Evolutionary conservation across 768 basidiomycete species (phyloP), one percentile per base, ranked within the genome.

Genomic region (Tremella fuciformis): DNA sequence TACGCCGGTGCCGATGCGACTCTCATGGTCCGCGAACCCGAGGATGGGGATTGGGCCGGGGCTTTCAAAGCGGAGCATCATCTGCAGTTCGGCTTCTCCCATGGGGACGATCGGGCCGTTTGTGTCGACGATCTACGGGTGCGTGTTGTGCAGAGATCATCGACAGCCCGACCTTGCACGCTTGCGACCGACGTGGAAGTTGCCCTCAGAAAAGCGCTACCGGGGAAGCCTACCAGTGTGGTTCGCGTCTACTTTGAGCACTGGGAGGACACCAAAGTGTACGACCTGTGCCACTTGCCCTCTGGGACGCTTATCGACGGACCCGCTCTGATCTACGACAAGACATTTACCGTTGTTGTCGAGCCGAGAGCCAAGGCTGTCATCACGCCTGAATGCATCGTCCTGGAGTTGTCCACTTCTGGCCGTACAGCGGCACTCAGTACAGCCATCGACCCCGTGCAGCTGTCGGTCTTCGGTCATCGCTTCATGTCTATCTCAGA

Each of bases 91-190:
- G 93, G 93, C 9, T 96, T 97, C 80, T 76, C 93, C 62, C 80
- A 96, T 25, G 88, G 91, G 62, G 85, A 83, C 40, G 29, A 34
- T 11, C 91, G 90, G 80, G 81, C 96, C 67, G 84, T 90, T 55
- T 46, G n/a, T 22, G 88, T 96, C 8, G 93, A 96, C 73, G 93
- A 94, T 78, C 80, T 96, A 79, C 92, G 92, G 88, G 88, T 91
- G 6, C 88, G 89, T 46, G 91, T 90, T 2, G 87, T 90, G 40
- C 25, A 52, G 38, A 24, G 15, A 3, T 15, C 11, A 2, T n/a
- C 51, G 4, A 21, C 37, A 8, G 2, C 16, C 22, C 22, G n/a
- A 7, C 29, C 29, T 79, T 24, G 47, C 26, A n/a, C 24, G 39
- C 40, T 39, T 40, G 40, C 53, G n/a, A 13, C 22, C 38, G 53